phyloP scores from a whole-genome alignment of 2,329 filamentous ascomycete species.

The Xylariaceae sp. region DNA sequence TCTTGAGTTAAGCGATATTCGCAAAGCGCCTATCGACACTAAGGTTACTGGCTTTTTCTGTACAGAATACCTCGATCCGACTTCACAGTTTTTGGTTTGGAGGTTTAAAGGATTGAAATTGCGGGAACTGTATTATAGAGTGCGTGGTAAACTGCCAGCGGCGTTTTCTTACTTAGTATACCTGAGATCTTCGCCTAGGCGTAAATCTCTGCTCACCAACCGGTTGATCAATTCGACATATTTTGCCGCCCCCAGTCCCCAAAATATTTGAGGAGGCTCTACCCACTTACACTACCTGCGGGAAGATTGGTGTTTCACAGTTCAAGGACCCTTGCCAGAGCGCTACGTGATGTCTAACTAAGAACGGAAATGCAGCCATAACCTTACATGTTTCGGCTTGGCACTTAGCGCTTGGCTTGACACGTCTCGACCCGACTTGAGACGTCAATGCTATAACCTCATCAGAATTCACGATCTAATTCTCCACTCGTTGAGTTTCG shows the following conservation, averaged over 20 bases:
- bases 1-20: too few relatives aligned
- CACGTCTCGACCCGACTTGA: conserved; percentile 31
- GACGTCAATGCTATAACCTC: conserved; percentile 33
- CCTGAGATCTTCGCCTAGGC: conserved; percentile 2
- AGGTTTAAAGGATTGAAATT: too few relatives aligned
- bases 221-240: not conserved
- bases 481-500: conserved; percentile 24
- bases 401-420: conserved; percentile 30
- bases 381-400: conserved; percentile 25
- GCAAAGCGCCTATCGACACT: too few relatives aligned
- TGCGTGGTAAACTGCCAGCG: too few relatives aligned
- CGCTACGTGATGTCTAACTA: conserved; percentile 18
- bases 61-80: too few relatives aligned
- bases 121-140: too few relatives aligned
- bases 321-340: conserved; percentile 14
- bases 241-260: not conserved
- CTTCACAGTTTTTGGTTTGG: too few relatives aligned
- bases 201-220: conserved; percentile 1
- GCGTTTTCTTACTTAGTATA: not conserved
- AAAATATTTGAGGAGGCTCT: not conserved
- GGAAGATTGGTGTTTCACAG: conserved; percentile 15
- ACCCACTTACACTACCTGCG: not conserved
- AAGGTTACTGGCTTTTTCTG: too few relatives aligned
- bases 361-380: conserved; percentile 25
- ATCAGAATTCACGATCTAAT: conserved; percentile 18